These are phyloP conservation scores for Cladophialophora bantiana DNA, from an alignment of 2,329 filamentous ascomycete species.

Conservation along the genomic window DNA sequence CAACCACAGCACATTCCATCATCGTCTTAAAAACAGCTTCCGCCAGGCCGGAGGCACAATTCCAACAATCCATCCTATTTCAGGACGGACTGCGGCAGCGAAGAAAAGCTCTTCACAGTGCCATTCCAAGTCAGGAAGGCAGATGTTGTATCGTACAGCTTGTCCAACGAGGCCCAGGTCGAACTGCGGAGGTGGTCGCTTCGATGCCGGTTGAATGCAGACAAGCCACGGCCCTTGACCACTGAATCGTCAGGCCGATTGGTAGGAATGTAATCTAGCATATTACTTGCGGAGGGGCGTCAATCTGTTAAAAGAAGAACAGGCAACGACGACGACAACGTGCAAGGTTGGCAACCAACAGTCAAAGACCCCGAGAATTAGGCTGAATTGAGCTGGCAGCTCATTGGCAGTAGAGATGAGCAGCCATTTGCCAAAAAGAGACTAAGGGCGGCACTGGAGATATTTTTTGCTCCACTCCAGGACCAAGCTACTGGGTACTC, in stretches of 20 bases:
- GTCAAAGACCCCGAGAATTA: not conserved
- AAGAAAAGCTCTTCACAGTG: slow-evolving; percentile 10
- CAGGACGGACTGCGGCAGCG: slow-evolving; percentile 8
- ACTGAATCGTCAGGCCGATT: not conserved
- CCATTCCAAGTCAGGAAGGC: slow-evolving; percentile 18
- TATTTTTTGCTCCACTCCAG: not conserved
- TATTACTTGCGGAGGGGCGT: slow-evolving; percentile 3
- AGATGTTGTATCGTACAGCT: not conserved
- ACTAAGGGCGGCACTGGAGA: not conserved
- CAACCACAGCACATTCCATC: slow-evolving; percentile 2
- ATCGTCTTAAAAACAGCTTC: slow-evolving; percentile 6
- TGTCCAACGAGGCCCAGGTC: not conserved
- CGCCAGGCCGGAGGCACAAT: slow-evolving; percentile 16
- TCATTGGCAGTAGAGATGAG: not conserved
- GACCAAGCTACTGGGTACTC: no score
- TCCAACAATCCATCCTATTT: slow-evolving; percentile 24
- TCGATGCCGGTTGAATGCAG: slow-evolving; percentile 19
- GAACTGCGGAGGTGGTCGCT: slow-evolving; percentile 12
- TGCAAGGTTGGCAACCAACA: not conserved
- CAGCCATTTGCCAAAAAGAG: slow-evolving; percentile 18
- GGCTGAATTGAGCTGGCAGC: slow-evolving; percentile 7
- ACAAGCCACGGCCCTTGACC: slow-evolving; percentile 1
- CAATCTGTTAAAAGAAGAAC: not conserved
- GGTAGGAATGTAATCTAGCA: slow-evolving; percentile 6
- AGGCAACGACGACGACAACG: slow-evolving; percentile 9